Percentiles rank a stretch among this genome's conserved stretches.
Conservation (phyloP, 768 basidiomycete genomes). For the Bullera alba region DNA sequence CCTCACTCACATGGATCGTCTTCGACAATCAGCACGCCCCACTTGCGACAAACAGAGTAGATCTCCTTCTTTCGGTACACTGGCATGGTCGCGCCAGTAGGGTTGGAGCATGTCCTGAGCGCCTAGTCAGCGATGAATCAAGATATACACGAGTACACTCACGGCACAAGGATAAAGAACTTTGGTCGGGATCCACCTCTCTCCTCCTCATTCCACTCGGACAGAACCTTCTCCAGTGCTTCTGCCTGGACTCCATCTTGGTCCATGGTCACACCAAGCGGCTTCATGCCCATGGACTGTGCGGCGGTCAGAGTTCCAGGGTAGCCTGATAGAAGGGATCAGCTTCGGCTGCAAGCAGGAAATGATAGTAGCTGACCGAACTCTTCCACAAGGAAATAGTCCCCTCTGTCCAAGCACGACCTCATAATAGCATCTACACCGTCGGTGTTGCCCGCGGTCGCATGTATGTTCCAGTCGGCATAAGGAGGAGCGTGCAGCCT, state of each 20-base stretch:
- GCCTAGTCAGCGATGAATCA: conserved; percentile 4
- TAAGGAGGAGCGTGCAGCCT: conserved; percentile 49
- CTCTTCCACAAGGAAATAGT: conserved; percentile 50
- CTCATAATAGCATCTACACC: conserved; percentile 45
- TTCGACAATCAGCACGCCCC: conserved; percentile 67
- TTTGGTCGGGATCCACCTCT: conserved; percentile 56
- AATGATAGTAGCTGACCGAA: conserved; percentile 62
- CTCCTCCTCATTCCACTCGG: conserved; percentile 57
- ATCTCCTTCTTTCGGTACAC: conserved; percentile 62
- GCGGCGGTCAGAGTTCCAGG: conserved; percentile 49
- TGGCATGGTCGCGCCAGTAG: conserved; percentile 64
- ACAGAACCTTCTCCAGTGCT: conserved; percentile 55
- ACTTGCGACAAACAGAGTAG: conserved; percentile 70
- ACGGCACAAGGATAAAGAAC: conserved; percentile 20
- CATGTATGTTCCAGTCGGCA: conserved; percentile 53
- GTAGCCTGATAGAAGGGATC: conserved; percentile 16
- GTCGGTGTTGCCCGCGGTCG: conserved; percentile 66
- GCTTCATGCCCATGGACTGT: conserved; percentile 48
- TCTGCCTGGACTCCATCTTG: conserved; percentile 58
- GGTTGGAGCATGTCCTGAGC: conserved; percentile 58
- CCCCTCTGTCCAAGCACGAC: conserved; percentile 26
- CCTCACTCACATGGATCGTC: conserved; percentile 54
- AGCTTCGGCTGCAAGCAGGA: conserved; percentile 9
- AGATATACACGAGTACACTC: neutral
- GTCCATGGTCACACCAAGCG: conserved; percentile 56